A percentile compares a stretch with the other conserved stretches of the same genome.
Conservation (phyloP, 306 rosid genomes). For the Gleditsia sinensis region DNA sequence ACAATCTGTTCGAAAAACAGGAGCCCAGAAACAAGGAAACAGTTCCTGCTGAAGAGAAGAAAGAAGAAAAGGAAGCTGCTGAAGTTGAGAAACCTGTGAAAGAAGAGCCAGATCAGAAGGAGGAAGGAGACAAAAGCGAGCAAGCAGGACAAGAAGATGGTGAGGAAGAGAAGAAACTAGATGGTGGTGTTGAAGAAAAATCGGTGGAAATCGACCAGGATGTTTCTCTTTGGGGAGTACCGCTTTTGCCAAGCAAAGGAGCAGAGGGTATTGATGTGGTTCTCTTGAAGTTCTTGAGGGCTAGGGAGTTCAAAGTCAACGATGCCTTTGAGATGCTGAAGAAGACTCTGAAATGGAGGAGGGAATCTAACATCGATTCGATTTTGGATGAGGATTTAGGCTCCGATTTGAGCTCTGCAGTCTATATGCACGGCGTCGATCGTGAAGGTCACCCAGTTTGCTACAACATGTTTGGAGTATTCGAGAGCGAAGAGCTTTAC, state of each 20-base stretch:
- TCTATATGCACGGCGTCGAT: constrained; percentile 46
- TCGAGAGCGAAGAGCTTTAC: constrained; percentile 46
- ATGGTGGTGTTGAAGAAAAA: constrained; percentile 21
- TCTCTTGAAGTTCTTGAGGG: constrained; percentile 52
- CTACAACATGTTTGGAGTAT: constrained; percentile 50
- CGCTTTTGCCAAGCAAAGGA: constrained; percentile 47
- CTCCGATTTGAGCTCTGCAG: constrained; percentile 34
- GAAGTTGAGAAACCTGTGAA: not conserved
- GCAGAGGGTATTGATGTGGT: constrained; percentile 43
- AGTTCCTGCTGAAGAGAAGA: not conserved
- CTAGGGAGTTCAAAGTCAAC: constrained; percentile 52
- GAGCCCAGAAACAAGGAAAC: constrained; percentile 29
- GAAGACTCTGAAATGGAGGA: constrained; percentile 59
- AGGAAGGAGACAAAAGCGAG: not conserved
- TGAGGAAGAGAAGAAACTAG: not conserved
- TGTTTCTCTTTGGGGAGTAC: constrained; percentile 50
- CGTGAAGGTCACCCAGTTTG: constrained; percentile 54
- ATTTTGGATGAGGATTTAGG: constrained; percentile 41
- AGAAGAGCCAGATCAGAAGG: not conserved
- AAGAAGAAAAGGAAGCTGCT: not conserved
- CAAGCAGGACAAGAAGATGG: too few relatives aligned
- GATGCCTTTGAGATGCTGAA: constrained; percentile 57
- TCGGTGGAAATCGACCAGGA: constrained; percentile 3
- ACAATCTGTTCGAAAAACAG: constrained; percentile 34
- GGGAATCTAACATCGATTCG: constrained; percentile 46